Base-by-base conservation (phyloP, 164 flowering plant species). In the Akebia trifoliata region DNA sequence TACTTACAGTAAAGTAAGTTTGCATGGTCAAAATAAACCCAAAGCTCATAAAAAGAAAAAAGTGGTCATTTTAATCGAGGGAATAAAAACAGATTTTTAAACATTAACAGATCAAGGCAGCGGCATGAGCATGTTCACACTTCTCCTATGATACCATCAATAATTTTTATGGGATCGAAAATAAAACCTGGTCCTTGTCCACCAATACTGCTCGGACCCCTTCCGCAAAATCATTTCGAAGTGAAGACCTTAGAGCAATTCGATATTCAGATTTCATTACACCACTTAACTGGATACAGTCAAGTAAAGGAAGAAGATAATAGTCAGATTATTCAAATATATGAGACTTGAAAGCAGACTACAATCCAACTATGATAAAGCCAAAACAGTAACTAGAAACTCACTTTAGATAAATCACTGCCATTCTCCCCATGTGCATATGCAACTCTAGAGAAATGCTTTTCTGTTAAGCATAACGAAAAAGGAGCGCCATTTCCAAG, bases 201-300 rank as follows among this genome's bases (percentile, higher is more conserved):
- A 87, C 88, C 74, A 93, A 68, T 38, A 90, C 89, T 31, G 99
- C 99, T 18, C 99, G 82, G 12, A 93, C 99, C 62, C 99, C 99
- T 84, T 93, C 99, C 53, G 84, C 75, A 76, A 93, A 93, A 69
- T 93, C 99, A 76, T 65, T 61, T 38, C 97, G 78, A 55, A 84
- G 66, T 31, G 90, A 74, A 24, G 96, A 80, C 69, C 95, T 81
- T 25, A 93, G 6, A n/a, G 97, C 97, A 46, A 87, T 80, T 36
- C 92, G 88, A 57, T 90, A 93, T 69, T 93, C 97, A 50, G 74
- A 60, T 79, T 80, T 93, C 99, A 93, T 85, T 18, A 90, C 95
- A 36, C 85, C 92, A 57, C 15, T 73, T 54, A 93, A 77, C 97
- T 90, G 73, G 50, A 59, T 30, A 51, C 26, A 59, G 46, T 40